Percentiles rank a stretch among this genome's conserved stretches.
Evolutionary conservation across 176 grass and related monocot species (phyloP).

Genomic region (Avena eriantha): DNA sequence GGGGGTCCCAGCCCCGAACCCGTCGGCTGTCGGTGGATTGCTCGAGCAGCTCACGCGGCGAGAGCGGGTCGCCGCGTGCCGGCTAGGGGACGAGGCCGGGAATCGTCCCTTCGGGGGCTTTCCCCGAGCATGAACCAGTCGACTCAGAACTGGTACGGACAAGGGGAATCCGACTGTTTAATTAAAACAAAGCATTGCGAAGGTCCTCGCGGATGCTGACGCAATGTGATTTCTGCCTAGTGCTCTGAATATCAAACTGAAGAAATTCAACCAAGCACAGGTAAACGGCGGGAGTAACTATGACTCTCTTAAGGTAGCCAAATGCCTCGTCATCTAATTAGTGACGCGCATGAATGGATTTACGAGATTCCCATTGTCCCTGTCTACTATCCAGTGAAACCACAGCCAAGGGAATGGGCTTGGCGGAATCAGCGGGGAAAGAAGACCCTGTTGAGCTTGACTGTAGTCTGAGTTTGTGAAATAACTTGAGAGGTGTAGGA

Average conservation of each 20-base stretch:
- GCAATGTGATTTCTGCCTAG: constrained; percentile 75
- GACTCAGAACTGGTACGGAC: constrained; percentile 71
- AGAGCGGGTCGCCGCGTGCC: constrained; percentile 44
- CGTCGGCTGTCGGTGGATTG: constrained; percentile 46
- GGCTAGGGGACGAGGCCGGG: too few species aligned
- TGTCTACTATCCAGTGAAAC: too few species aligned
- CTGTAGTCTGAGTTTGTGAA: too few species aligned
- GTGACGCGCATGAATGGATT: constrained; percentile 51
- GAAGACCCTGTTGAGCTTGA: not conserved
- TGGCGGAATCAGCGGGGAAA: not conserved
- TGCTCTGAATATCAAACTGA: constrained; percentile 89
- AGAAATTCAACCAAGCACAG: constrained; percentile 72
- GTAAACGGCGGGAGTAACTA: constrained; percentile 85
- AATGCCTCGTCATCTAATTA: constrained; percentile 45
- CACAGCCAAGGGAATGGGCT: too few species aligned
- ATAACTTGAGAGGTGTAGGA: too few species aligned
- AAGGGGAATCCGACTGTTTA: constrained; percentile 87
- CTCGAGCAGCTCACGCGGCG: constrained; percentile 37
- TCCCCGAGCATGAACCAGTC: constrained; percentile 43
- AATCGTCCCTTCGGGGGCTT: not conserved
- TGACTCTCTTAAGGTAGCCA: constrained; percentile 92
- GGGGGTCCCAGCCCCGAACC: constrained; percentile 60
- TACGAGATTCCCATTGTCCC: not conserved
- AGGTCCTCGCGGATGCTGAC: constrained; percentile 70
- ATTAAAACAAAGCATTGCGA: constrained; percentile 92